Evolutionary conservation across 371 early-diverging fungal genomes (phyloP), one percentile per base, ranked within the genome.

Genomic region (Circinella minor): DNA sequence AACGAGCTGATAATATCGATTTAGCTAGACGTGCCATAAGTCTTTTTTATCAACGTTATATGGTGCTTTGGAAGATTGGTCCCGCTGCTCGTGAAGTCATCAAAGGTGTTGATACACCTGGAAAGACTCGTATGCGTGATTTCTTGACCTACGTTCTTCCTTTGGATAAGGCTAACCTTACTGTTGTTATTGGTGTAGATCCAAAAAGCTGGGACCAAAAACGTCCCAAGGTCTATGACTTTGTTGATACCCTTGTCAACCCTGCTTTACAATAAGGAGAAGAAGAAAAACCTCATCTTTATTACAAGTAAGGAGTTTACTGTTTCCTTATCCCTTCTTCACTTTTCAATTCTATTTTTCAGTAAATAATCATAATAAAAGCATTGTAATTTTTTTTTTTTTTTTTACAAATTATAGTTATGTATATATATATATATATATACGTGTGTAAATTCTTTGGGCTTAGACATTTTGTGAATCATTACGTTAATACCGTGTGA

Each of bases 61-160:
- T 69, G 69, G 48, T 62, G 11, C 48, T 69, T 4, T 69, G 69
- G 69, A 62, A 62, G 13, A 61, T 69, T 17, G 63, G 63, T 20
- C 69, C 48, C 13, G 11, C 48, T 38, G 48, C 69, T n/a, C 62
- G 69, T 20, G 69, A 69, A 7, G 15, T 69, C 4, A 49, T 69
- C 51, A 49, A 34, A 18, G 55, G 55, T 47, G 55, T 69, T 4
- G 69, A 69, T 54, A 49, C 62, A 20, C 69, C 69, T 38, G 69
- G 69, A 4, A 61, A 69, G 27, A 63, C 37, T 7, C 61, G 63
- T 18, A 69, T 69, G 18, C 57, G 57, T n/a, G 57, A 57, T n/a
- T 57, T 57, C n/a, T 13, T 57, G 1, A 57, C 20, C 10, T 57
- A 57, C 34, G 20, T 57, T 6, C 18, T 27, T 11, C 57, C 57